Evolutionary conservation across 1,284 basidiomycete species (phyloP).

Genomic region (Papiliotrema flavescens): DNA sequence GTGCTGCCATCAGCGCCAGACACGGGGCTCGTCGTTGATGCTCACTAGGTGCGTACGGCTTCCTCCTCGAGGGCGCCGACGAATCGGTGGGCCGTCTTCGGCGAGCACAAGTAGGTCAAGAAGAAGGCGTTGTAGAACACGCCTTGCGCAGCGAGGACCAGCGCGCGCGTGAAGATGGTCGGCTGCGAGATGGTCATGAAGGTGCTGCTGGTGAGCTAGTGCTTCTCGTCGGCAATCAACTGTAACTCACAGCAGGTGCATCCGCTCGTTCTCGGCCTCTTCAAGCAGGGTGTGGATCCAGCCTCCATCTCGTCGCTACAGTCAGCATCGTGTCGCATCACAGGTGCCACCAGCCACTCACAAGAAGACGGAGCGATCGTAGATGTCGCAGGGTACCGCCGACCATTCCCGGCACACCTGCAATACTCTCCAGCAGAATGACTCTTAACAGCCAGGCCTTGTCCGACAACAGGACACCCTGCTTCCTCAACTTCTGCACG

Average conservation of each 20-base stretch:
- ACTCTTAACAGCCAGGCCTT: constrained; percentile 77
- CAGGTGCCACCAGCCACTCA: constrained; percentile 35
- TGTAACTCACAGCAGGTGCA: constrained; percentile 72
- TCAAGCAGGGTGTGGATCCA: constrained; percentile 82
- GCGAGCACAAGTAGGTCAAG: constrained; percentile 76
- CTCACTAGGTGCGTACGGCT: constrained; percentile 81
- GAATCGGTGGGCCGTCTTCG: constrained; percentile 83
- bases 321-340: neutral
- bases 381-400: constrained; percentile 82
- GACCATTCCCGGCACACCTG: constrained; percentile 93
- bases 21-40: neutral
- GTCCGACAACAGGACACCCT: constrained; percentile 68
- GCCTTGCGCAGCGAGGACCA: constrained; percentile 78
- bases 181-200: constrained; percentile 84
- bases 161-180: constrained; percentile 67
- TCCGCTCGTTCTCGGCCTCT: constrained; percentile 93
- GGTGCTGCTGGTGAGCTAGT: constrained; percentile 55
- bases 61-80: constrained; percentile 95
- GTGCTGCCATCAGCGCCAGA: constrained; percentile 54
- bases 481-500: constrained; percentile 61
- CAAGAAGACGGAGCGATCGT: constrained; percentile 75
- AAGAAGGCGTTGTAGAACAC: constrained; percentile 91
- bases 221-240: constrained; percentile 3
- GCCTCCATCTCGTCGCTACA: constrained; percentile 77
- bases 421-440: constrained; percentile 83